A percentile compares a stretch with the other conserved stretches of the same genome.
Conservation (phyloP, 2,329 filamentous ascomycete species). For the Cryphonectria carpinicola region DNA sequence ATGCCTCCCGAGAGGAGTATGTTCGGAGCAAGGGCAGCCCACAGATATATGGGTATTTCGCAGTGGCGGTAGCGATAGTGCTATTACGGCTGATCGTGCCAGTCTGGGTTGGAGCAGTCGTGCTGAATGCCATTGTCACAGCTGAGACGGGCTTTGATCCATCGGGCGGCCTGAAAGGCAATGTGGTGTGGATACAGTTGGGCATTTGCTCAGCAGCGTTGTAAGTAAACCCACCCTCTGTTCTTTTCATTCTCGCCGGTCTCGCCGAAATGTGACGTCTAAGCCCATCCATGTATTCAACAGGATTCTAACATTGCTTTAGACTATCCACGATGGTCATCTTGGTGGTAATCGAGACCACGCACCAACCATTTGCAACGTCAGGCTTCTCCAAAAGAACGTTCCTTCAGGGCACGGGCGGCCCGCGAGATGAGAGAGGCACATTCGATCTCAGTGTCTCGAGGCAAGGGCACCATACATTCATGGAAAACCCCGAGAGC, state of each 20-base stretch:
- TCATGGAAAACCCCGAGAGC: not conserved
- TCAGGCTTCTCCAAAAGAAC: constrained; percentile 13
- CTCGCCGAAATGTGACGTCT: not conserved
- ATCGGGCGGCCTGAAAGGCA: constrained; percentile 8
- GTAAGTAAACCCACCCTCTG: constrained; percentile 7
- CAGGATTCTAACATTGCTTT: not conserved
- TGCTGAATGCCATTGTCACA: constrained; percentile 20
- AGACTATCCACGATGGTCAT: constrained; percentile 22
- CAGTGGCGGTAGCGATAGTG: constrained; percentile 21
- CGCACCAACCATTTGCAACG: constrained; percentile 27
- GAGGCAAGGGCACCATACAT: constrained; percentile 1
- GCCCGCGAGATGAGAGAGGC: not conserved
- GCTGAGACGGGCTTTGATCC: constrained; percentile 13
- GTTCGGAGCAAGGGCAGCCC: constrained; percentile 18
- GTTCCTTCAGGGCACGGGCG: constrained; percentile 13
- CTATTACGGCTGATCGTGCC: constrained; percentile 18
- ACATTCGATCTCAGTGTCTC: constrained; percentile 18
- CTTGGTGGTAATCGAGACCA: constrained; percentile 20
- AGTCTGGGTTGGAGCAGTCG: constrained; percentile 24
- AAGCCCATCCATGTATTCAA: not conserved
- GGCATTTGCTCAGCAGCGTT: constrained; percentile 11
- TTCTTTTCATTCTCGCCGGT: too few relatives aligned
- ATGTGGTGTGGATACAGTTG: constrained; percentile 23
- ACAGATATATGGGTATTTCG: constrained; percentile 20
- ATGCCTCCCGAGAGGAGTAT: constrained; percentile 20